Evolutionary conservation across 1,284 basidiomycete species (phyloP).

Genomic region (Cryptococcus deneoformans): DNA sequence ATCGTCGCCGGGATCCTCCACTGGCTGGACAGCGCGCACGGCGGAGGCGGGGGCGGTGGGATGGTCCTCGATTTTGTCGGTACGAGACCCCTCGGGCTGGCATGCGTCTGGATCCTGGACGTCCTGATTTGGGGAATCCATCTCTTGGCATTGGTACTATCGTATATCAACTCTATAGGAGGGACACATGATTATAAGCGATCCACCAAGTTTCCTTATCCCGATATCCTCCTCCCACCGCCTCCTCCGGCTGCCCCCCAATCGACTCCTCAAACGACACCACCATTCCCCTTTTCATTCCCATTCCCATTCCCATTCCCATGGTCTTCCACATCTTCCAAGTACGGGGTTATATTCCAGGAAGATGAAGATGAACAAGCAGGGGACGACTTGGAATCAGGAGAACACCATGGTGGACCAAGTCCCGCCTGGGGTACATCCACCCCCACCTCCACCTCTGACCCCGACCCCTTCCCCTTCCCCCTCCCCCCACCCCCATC

Average conservation of each 20-base stretch:
- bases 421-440: background rate
- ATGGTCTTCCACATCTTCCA: background rate
- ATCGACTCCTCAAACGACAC: too few relatives aligned
- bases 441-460: background rate
- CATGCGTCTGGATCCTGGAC: background rate
- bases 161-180: background rate
- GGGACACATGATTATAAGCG: background rate
- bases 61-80: background rate
- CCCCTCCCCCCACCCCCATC: background rate
- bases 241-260: background rate
- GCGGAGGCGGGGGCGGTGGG: background rate
- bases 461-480: background rate
- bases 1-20: background rate
- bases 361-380: background rate
- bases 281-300: background rate
- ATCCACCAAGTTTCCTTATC: background rate
- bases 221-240: background rate
- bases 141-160: background rate
- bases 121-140: background rate
- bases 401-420: background rate
- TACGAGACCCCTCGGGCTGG: background rate
- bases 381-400: background rate
- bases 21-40: background rate
- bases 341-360: background rate
- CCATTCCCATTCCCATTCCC: background rate